phyloP scores from a whole-genome alignment of 2,329 filamentous ascomycete species.

The Pestalotiopsis sp. region DNA sequence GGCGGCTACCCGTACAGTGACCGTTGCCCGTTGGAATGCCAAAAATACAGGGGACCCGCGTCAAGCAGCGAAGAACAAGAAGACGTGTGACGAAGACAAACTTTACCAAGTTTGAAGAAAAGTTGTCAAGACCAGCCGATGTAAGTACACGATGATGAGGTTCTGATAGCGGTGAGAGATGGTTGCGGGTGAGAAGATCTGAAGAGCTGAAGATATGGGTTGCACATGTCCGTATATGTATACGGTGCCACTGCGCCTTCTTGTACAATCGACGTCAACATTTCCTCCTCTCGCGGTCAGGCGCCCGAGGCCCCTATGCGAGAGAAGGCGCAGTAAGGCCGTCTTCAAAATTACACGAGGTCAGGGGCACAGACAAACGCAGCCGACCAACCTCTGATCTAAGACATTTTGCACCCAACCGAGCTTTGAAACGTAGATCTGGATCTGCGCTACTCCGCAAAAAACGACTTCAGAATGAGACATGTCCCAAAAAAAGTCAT shows the following conservation, averaged over 20 bases:
- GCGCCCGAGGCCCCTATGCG: no score
- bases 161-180: no score
- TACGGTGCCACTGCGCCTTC: background rate
- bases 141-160: no score
- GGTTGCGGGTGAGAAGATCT: background rate
- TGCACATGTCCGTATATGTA: background rate
- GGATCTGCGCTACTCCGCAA: conserved; percentile 4
- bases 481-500: background rate
- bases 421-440: conserved; percentile 3
- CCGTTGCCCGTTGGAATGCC: background rate
- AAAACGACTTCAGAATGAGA: background rate
- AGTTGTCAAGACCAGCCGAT: background rate
- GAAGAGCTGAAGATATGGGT: background rate
- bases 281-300: background rate
- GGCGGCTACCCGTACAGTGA: background rate
- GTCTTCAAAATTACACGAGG: background rate
- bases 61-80: background rate
- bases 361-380: background rate
- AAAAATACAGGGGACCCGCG: background rate
- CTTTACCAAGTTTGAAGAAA: background rate
- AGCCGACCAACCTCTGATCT: background rate
- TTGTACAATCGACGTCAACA: background rate
- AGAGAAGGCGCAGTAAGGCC: conserved; percentile 2
- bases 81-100: background rate
- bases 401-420: background rate